Conservation (phyloP, 768 basidiomycete species). For the Peribolospora baueri region DNA sequence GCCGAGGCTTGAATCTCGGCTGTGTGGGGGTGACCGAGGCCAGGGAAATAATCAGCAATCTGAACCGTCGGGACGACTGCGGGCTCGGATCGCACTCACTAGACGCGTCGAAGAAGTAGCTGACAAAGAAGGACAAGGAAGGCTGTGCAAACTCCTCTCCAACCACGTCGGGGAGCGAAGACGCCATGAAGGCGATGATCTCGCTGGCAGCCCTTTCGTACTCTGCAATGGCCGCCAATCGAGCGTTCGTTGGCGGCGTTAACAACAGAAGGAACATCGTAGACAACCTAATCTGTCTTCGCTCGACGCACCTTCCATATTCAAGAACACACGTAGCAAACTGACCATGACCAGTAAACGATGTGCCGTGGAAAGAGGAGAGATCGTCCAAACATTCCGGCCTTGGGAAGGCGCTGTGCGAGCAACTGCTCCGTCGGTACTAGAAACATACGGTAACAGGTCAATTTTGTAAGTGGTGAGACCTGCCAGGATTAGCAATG, state of each 20-base stretch:
- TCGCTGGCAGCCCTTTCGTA: constrained; percentile 42
- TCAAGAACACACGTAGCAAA: constrained; percentile 43
- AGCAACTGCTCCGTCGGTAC: no score
- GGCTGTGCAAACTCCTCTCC: constrained; percentile 41
- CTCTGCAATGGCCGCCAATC: constrained; percentile 24
- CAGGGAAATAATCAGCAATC: neutral
- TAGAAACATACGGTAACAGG: no score
- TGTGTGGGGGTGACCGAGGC: constrained; percentile 12
- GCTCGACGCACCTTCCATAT: constrained; percentile 36
- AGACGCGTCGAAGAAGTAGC: constrained; percentile 48
- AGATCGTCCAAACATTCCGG: constrained; percentile 37
- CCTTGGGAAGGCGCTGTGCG: no score
- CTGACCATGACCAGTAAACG: constrained; percentile 42
- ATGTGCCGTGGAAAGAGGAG: constrained; percentile 41
- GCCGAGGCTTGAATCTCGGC: constrained; percentile 56
- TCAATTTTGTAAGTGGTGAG: no score
- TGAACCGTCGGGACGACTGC: neutral
- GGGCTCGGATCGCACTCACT: constrained; percentile 24
- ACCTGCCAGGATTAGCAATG: no score
- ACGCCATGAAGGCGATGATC: constrained; percentile 55
- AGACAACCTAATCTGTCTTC: no score
- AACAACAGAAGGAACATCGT: neutral
- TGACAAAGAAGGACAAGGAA: constrained; percentile 45
- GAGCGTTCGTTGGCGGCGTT: neutral
- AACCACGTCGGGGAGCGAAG: constrained; percentile 38